Percentiles rank a stretch among this genome's conserved stretches.
Evolutionary conservation across 805 yeast species (phyloP).

Genomic region (Candida sonorensis): DNA sequence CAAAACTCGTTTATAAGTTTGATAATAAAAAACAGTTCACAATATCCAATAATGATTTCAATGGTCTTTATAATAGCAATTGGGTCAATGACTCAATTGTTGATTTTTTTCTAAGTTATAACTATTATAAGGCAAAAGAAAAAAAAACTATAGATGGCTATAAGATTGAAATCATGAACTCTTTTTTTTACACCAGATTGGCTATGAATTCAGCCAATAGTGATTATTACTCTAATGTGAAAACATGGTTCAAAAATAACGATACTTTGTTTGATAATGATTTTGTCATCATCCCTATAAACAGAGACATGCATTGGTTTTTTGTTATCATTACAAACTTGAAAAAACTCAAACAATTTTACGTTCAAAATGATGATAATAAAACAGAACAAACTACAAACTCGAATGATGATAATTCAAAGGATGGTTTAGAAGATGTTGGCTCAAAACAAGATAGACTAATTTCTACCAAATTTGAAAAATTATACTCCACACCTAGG

Average conservation of each 20-base stretch:
- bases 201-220: slow-evolving; percentile 21
- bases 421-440: neutral
- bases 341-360: slow-evolving; percentile 22
- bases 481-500: too few relatives aligned
- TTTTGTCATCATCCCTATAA: slow-evolving; percentile 72
- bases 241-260: slow-evolving; percentile 71
- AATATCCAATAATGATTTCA: slow-evolving; percentile 65
- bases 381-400: neutral
- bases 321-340: slow-evolving; percentile 63
- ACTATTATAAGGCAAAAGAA: slow-evolving; percentile 30
- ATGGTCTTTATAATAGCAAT: slow-evolving; percentile 68
- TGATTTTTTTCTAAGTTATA: slow-evolving; percentile 71
- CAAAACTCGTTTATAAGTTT: slow-evolving; percentile 43
- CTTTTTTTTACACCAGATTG: slow-evolving; percentile 75
- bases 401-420: neutral
- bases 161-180: slow-evolving; percentile 55
- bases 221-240: slow-evolving; percentile 54
- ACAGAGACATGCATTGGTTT: slow-evolving; percentile 82
- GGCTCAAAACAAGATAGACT: neutral
- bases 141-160: slow-evolving; percentile 24
- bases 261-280: slow-evolving; percentile 49
- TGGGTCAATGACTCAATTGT: slow-evolving; percentile 89
- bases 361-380: neutral
- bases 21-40: slow-evolving; percentile 46
- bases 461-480: too few relatives aligned